Conservation (phyloP, 108 stramenopile genomes). For the Cyclotella choctawhatcheeana region DNA sequence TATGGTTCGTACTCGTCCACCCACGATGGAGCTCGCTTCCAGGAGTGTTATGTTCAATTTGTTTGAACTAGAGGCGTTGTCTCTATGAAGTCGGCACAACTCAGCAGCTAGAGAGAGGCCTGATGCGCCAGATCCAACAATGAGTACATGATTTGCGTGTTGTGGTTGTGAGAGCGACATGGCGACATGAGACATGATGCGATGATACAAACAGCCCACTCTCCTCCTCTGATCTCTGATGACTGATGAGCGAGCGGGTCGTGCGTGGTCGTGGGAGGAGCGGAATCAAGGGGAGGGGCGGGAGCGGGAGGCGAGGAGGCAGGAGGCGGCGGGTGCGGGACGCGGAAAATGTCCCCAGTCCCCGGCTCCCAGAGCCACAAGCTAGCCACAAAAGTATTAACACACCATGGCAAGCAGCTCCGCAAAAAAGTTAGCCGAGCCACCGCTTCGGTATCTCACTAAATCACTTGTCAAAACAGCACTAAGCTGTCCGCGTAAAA, state of each 20-base stretch:
- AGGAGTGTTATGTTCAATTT: slow-evolving; percentile 26
- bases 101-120: slow-evolving; percentile 6
- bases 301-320: not conserved
- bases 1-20: slow-evolving; percentile 50
- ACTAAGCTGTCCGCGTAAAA: slow-evolving; percentile 56
- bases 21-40: slow-evolving; percentile 39
- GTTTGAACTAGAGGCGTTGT: not conserved
- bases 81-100: not conserved
- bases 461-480: slow-evolving; percentile 55
- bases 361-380: not conserved
- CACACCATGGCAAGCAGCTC: slow-evolving; percentile 8
- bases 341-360: not conserved
- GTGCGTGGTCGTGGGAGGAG: too few relatives aligned
- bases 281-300: not conserved
- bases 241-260: too few relatives aligned
- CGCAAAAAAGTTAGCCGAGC: slow-evolving; percentile 7
- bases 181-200: too few relatives aligned
- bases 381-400: not conserved
- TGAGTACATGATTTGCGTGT: slow-evolving; percentile 2
- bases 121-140: slow-evolving; percentile 9
- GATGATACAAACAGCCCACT: too few relatives aligned
- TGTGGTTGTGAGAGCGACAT: too few relatives aligned
- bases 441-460: slow-evolving; percentile 53
- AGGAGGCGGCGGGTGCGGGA: not conserved
- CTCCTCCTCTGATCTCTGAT: too few relatives aligned